phyloP scores from a whole-genome alignment of 345 rosid genomes.

The Eucalyptus cloeziana region DNA sequence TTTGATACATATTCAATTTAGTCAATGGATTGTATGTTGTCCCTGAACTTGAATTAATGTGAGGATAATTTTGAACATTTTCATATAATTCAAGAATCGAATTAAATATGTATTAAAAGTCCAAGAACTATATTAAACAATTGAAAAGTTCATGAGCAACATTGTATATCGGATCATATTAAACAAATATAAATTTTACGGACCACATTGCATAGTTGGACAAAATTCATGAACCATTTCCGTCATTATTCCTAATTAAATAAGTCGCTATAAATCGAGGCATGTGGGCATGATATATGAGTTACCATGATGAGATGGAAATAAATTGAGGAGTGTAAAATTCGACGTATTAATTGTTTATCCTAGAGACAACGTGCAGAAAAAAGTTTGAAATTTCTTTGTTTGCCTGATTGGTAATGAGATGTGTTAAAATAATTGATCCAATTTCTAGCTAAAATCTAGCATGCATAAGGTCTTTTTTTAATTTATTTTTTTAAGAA shows the following conservation, averaged over 20 bases:
- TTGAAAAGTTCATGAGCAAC: too few relatives aligned
- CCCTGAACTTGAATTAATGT: too few relatives aligned
- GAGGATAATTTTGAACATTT: too few relatives aligned
- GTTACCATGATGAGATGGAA: too few relatives aligned
- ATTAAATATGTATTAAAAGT: too few relatives aligned
- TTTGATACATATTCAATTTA: too few relatives aligned
- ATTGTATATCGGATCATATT: too few relatives aligned
- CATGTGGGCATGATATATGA: not conserved
- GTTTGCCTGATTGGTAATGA: not conserved
- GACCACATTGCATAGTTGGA: not conserved
- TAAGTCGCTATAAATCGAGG: fast-evolving
- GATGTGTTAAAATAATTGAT: not conserved
- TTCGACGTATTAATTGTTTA: not conserved
- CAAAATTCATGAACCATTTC: too few relatives aligned
- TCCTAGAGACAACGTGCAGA: not conserved
- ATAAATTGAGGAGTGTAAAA: not conserved
- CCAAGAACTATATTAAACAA: too few relatives aligned
- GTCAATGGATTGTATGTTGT: fast-evolving
- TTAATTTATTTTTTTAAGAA: not conserved
- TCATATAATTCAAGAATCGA: fast-evolving
- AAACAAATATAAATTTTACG: fast-evolving
- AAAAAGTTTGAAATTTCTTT: not conserved
- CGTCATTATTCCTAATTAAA: fast-evolving
- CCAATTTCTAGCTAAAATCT: not conserved
- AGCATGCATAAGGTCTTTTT: not conserved